Percentiles rank a stretch among this genome's conserved stretches.
phyloP scores from a whole-genome alignment of 1,284 basidiomycete species.

The Vanrija sp. region DNA sequence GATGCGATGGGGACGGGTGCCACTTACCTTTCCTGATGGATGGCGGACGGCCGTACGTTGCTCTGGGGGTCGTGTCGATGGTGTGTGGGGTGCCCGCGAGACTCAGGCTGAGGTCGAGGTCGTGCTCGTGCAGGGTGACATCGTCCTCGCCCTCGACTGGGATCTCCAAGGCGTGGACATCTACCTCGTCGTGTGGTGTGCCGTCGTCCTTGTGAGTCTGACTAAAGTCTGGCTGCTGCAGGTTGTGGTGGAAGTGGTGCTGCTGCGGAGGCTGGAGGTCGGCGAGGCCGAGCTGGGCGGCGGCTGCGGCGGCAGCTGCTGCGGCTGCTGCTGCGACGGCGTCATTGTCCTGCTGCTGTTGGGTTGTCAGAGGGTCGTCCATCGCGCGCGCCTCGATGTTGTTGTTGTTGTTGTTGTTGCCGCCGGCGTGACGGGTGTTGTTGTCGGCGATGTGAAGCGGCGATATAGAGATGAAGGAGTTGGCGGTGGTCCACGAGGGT shows the following conservation, averaged over 20 bases:
- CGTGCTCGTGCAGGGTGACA: slow-evolving; percentile 7
- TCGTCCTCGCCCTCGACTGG: slow-evolving; percentile 16
- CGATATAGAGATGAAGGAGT: background rate
- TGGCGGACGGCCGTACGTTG: slow-evolving; percentile 33
- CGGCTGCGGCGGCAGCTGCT: slow-evolving; percentile 35
- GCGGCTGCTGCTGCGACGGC: slow-evolving; percentile 39
- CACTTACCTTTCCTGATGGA: slow-evolving; percentile 43
- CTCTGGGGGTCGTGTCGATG: slow-evolving; percentile 1
- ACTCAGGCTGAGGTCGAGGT: slow-evolving; percentile 31
- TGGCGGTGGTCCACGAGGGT: too few species aligned
- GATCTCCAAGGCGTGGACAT: slow-evolving; percentile 20
- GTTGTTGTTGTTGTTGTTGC: slow-evolving; percentile 4
- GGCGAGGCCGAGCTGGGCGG: slow-evolving; percentile 28
- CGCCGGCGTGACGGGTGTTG: slow-evolving; percentile 21
- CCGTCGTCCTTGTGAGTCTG: slow-evolving; percentile 27
- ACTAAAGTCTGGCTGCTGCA: slow-evolving; percentile 42
- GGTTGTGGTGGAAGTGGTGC: slow-evolving; percentile 29
- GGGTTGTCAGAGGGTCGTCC: slow-evolving; percentile 25
- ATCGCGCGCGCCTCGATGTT: slow-evolving; percentile 13
- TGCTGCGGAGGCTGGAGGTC: slow-evolving; percentile 15
- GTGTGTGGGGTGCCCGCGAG: slow-evolving; percentile 12
- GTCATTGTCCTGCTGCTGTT: slow-evolving; percentile 37
- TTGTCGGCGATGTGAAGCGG: slow-evolving; percentile 17
- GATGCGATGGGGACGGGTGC: background rate
- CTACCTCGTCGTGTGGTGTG: slow-evolving; percentile 12